Evolutionary conservation across 2,329 filamentous ascomycete species (phyloP).

Genomic region (Arthrobotrys musiformis): DNA sequence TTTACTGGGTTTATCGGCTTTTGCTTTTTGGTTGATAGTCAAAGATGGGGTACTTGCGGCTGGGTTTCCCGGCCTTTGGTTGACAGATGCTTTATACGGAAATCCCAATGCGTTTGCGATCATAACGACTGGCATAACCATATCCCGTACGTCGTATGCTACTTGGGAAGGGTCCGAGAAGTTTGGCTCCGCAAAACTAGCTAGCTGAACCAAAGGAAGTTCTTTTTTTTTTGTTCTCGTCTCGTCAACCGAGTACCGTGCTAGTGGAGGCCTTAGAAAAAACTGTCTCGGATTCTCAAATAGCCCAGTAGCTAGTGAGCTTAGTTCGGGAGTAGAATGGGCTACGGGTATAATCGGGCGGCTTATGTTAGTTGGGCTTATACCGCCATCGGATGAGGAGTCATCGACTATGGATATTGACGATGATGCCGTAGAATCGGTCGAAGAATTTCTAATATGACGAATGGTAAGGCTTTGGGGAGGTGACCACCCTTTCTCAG

Average conservation of each 20-base stretch:
- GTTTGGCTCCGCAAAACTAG: slow-evolving; percentile 39
- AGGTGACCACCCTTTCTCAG: slow-evolving; percentile 10
- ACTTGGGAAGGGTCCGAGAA: slow-evolving; percentile 32
- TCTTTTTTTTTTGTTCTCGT: neutral
- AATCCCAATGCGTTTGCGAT: slow-evolving; percentile 51
- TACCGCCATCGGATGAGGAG: slow-evolving; percentile 7
- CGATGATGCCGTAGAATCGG: slow-evolving; percentile 8
- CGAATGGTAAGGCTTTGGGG: slow-evolving; percentile 4
- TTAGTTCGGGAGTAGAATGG: slow-evolving; percentile 1
- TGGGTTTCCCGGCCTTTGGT: neutral
- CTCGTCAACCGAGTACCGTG: slow-evolving; percentile 14
- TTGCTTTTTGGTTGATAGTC: neutral
- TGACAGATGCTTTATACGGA: slow-evolving; percentile 30
- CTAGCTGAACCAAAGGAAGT: slow-evolving; percentile 36
- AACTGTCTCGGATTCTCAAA: slow-evolving; percentile 51
- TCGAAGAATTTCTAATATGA: slow-evolving; percentile 10
- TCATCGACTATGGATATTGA: neutral
- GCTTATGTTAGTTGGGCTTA: slow-evolving; percentile 9
- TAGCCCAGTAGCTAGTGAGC: neutral
- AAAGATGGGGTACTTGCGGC: neutral
- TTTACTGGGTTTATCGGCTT: neutral
- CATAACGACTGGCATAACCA: slow-evolving; percentile 46
- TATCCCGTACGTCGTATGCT: slow-evolving; percentile 42
- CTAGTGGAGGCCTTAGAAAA: neutral
- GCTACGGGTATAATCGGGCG: slow-evolving; percentile 1